Conservation (phyloP, 2,329 filamentous ascomycete species). For the Alternaria alternata region DNA sequence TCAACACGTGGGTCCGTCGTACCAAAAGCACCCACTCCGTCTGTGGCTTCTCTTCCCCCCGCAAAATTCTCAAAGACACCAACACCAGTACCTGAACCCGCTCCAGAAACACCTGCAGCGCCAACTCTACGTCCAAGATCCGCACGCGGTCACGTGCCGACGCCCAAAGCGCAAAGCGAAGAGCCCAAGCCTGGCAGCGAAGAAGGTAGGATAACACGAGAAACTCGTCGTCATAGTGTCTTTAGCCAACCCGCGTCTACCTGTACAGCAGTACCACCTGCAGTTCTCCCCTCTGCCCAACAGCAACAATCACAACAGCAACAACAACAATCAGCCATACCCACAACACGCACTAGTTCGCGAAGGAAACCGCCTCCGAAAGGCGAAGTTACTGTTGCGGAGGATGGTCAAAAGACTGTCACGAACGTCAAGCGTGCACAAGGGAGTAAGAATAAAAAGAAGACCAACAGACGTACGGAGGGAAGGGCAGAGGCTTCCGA, state of each 20-base stretch:
- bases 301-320: background rate
- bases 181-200: conserved; percentile 54
- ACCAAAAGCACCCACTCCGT: conserved; percentile 36
- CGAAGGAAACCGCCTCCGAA: conserved; percentile 77
- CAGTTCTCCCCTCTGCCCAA: background rate
- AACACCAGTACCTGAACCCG: conserved; percentile 26
- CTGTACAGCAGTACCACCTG: conserved; percentile 11
- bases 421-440: conserved; percentile 74
- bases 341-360: conserved; percentile 55
- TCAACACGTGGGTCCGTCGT: conserved; percentile 45
- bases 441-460: conserved; percentile 53
- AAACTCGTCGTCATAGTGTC: conserved; percentile 57
- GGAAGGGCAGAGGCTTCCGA: conserved; percentile 15
- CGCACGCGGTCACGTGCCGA: conserved; percentile 50
- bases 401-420: conserved; percentile 68
- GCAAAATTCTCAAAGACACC: conserved; percentile 30
- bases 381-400: conserved; percentile 70
- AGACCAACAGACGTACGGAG: conserved; percentile 54
- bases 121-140: conserved; percentile 45
- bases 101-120: conserved; percentile 19
- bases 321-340: conserved; percentile 15
- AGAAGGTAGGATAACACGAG: conserved; percentile 43
- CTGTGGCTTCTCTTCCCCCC: conserved; percentile 23
- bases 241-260: conserved; percentile 50
- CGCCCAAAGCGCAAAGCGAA: conserved; percentile 58